phyloP scores from a whole-genome alignment of 2,329 filamentous ascomycete species.

The Cordyceps tenuipes region DNA sequence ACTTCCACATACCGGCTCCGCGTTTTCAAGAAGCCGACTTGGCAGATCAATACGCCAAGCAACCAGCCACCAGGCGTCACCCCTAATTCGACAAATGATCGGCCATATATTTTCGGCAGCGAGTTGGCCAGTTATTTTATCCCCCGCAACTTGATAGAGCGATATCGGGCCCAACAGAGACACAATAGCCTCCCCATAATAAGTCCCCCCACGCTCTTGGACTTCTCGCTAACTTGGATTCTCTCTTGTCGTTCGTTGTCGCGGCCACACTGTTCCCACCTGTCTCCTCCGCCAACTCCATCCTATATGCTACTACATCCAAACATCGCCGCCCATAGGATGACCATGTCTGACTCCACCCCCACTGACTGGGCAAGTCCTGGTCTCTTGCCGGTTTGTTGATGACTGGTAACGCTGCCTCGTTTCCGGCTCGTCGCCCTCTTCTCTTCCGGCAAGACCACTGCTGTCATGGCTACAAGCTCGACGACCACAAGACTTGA shows the following conservation, averaged over 20 bases:
- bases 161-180: conserved; percentile 5
- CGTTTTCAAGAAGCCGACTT: neutral
- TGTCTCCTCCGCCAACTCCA: neutral
- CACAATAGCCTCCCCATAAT: neutral
- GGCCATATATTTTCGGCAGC: too few species aligned
- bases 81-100: neutral
- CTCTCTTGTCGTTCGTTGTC: neutral
- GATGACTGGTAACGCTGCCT: neutral
- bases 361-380: neutral
- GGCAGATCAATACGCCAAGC: neutral
- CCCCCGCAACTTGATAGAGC: neutral
- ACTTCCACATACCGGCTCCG: neutral
- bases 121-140: too few species aligned
- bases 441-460: neutral
- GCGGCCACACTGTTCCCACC: neutral
- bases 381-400: conserved; percentile 1
- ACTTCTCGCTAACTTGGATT: neutral
- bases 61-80: neutral
- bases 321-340: neutral
- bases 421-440: neutral
- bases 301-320: neutral
- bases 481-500: neutral
- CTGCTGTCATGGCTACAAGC: neutral
- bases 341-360: neutral
- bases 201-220: neutral